Percentiles rank a stretch among this genome's conserved stretches.
phyloP scores from a whole-genome alignment of 345 rosid species.

The Nephelium lappaceum region DNA sequence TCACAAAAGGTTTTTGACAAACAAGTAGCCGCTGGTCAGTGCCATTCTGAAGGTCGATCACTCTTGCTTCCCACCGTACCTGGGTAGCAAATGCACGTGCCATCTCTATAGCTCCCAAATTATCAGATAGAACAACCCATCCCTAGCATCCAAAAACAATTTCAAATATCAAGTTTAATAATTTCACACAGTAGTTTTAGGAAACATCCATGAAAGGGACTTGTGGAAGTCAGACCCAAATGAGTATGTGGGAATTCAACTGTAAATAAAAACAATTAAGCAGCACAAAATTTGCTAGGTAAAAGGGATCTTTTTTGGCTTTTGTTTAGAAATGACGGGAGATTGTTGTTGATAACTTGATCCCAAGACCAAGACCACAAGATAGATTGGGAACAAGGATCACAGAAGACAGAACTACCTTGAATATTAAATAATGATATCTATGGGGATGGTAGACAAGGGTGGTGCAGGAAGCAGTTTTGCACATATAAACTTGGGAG shows the following conservation, averaged over 20 bases:
- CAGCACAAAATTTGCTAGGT: background rate
- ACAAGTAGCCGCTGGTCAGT: constrained; percentile 94
- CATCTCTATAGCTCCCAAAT: constrained; percentile 73
- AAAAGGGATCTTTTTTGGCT: background rate
- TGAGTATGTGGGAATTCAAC: background rate
- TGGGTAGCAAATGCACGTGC: constrained; percentile 75
- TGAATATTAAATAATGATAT: background rate
- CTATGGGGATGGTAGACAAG: background rate
- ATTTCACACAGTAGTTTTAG: background rate
- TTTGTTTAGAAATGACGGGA: background rate
- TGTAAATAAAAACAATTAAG: background rate
- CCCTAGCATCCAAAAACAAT: constrained; percentile 53
- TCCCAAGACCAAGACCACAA: background rate
- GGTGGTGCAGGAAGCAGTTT: background rate
- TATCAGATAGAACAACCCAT: constrained; percentile 87
- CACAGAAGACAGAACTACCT: background rate
- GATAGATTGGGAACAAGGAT: background rate
- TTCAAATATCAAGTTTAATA: background rate
- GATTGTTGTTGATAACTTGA: background rate
- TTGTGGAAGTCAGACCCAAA: background rate
- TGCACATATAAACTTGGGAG: background rate
- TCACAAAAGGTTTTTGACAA: constrained; percentile 89
- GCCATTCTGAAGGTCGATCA: constrained; percentile 92
- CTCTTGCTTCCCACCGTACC: constrained; percentile 98
- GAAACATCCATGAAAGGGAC: background rate